Conservation (phyloP, 2,329 filamentous ascomycete species). For the Microsporum ferrugineum region DNA sequence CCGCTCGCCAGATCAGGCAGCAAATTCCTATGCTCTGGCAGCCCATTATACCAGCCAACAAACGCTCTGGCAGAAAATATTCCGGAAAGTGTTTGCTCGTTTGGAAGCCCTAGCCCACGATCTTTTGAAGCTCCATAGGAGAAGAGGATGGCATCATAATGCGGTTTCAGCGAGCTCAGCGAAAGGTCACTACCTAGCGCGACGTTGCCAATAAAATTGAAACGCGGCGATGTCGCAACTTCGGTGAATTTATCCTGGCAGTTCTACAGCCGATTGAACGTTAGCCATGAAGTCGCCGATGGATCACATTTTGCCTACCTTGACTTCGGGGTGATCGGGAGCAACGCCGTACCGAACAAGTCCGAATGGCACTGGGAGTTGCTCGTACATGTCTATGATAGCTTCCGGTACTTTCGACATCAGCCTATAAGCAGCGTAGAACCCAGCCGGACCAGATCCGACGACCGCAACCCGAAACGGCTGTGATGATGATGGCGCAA, state of each 20-base stretch:
- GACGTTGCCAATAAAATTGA: constrained; percentile 86
- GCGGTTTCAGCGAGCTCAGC: constrained; percentile 55
- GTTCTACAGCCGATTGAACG: constrained; percentile 47
- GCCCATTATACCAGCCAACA: constrained; percentile 96
- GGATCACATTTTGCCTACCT: constrained; percentile 45
- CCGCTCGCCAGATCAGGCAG: constrained; percentile 61
- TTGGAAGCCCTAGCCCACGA: constrained; percentile 63
- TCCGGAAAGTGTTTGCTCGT: constrained; percentile 58
- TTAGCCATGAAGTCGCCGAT: not conserved
- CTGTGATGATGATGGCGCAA: constrained; percentile 21
- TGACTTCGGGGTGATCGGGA: constrained; percentile 97
- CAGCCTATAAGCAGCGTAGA: constrained; percentile 82
- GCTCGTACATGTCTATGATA: constrained; percentile 90
- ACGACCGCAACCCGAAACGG: constrained; percentile 74
- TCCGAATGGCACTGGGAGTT: constrained; percentile 82
- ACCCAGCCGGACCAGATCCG: constrained; percentile 88
- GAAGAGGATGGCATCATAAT: constrained; percentile 89
- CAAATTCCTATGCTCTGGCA: constrained; percentile 66
- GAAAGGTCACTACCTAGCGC: constrained; percentile 61
- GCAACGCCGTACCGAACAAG: constrained; percentile 89
- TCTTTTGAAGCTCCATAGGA: constrained; percentile 87
- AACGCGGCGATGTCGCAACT: constrained; percentile 68
- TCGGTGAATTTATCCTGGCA: constrained; percentile 90
- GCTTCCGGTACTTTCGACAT: constrained; percentile 63
- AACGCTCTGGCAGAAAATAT: constrained; percentile 85